Evolutionary conservation across 192 early-diverging fungal genomes (phyloP), one percentile per base, ranked within the genome.

Genomic region (Fimicolochytrium jonesii): DNA sequence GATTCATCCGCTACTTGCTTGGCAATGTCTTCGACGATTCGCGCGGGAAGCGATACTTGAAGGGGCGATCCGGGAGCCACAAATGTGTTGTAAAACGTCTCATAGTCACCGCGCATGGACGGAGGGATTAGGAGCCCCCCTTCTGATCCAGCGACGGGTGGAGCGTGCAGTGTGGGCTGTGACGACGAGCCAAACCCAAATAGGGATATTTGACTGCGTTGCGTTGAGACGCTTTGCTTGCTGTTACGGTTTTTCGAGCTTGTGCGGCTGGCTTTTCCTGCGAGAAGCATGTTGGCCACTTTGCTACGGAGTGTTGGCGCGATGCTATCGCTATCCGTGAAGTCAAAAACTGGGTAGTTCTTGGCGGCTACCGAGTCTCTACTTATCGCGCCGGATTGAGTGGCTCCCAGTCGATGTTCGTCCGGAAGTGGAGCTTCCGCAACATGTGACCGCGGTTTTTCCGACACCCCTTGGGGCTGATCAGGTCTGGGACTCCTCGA

Each of bases 291-390:
- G 48, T n/a, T n/a, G n/a, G n/a, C n/a, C n/a, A n/a, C n/a, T n/a
- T n/a, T n/a, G n/a, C n/a, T n/a, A n/a, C n/a, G n/a, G n/a, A n/a
- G n/a, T n/a, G n/a, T n/a, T n/a, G n/a, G n/a, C n/a, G n/a, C n/a
- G n/a, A n/a, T n/a, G n/a, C n/a, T n/a, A n/a, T n/a, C n/a, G n/a
- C n/a, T n/a, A 13, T 17, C n/a, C 18, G 62, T 55, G 42, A 64
- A 64, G 34, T 64, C 62, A 23, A 64, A 64, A 10, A 64, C 51
- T 9, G 62, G 62, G 41, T 64, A 64, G n/a, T n/a, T n/a, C 55
- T 64, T 64, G 28, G 36, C 52, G 10, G 51, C 18, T 26, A 64
- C 36, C 11, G 32, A 36, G 29, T 53, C 34, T 17, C 35, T 53
- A 6, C 37, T 44, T 10, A 32, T 44, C 1, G 62, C 32, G n/a